Evolutionary conservation across 441 rosid species (phyloP), one percentile per base, ranked within the genome.

Genomic region (Pelargonium fulgidum): DNA sequence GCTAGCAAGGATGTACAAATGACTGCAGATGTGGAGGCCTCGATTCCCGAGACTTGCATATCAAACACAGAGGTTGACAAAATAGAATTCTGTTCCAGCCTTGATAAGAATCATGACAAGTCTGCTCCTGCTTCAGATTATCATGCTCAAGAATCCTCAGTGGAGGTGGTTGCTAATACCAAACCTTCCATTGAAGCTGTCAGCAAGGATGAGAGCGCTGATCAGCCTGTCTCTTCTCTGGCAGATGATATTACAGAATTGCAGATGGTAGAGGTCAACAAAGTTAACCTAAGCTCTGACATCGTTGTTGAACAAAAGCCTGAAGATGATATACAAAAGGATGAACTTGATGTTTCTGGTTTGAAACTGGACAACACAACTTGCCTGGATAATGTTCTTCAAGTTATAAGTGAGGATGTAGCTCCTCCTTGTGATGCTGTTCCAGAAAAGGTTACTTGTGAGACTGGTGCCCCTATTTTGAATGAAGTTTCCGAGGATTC

Each of bases 81-180:
- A 39, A 2, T 68, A 41, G 78, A 67, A 67, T 74, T 64, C 69
- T 63, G 64, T 69, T 73, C 75, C 65, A 73, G 50, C 50, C 54
- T 50, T 36, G 44, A 64, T 13, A 0, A 24, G 14, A 61, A 39
- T 22, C 48, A 44, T 10, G 59, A 54, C 17, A 72, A 73, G 22
- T 48, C n/a, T 64, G 70, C 70, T 58, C 19, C 48, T 9, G 44
- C 70, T 54, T 58, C 39, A 63, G 29, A 29, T 36, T 47, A 20
- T 71, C 66, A 63, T 45, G 67, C 45, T 61, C 67, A 7, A 44
- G 66, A 64, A 50, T 19, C 70, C 17, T 66, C 72, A 12, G 58
- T 39, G 8, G 39, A 19, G 16, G 67, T 36, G 16, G 29, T 45
- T 45, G 62, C 50, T 29, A 62, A 58, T 48, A 68, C 63, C 29